Evolutionary conservation across 202 grass and related monocot genomes (phyloP), one percentile per base, ranked within the genome.

Genomic region (Setaria italica): DNA sequence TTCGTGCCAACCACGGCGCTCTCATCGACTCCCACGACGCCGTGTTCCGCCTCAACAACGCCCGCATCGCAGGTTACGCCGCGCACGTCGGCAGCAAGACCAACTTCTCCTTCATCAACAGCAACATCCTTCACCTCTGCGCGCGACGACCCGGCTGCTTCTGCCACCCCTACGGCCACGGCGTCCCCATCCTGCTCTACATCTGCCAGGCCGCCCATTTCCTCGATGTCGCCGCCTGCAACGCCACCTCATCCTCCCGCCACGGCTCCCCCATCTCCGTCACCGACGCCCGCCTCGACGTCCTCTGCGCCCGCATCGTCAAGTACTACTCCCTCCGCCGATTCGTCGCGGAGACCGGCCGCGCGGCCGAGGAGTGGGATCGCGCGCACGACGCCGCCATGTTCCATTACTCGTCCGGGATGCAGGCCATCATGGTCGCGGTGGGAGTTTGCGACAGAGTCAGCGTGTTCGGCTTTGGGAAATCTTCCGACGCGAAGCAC

Each of bases 341-440:
- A n/a, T 98, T 98, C 80, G 84, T 95, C 42, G 6, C 72, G 49
- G 74, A 90, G 72, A 98, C 91, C 0, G 88, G 89, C 33, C 87
- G 78, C 58, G 67, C 49, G 16, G 58, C 84, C 11, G 89, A 87
- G 66, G 87, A 98, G 9, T 98, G 95, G 95, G 79, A 58, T 77
- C 30, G 80, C 51, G 68, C 55, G 9, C 95, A 93, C 70, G 90
- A 95, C 57, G 70, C 88, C 14, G 73, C 92, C 20, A 55, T 90
- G 70, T 98, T 98, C 88, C 95, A 98, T 55, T 98, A 98, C 84
- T 98, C 95, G 5, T 98, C 93, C 4, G 95, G 95, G 45, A 91
- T 98, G 91, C 95, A 98, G 88, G 93, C 95, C 48, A 88, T 94
- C 76, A 98, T 98, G 93, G 85, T 98, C 12, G 95, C 93, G 0